These are phyloP conservation scores for Kernera saxatilis DNA, from an alignment of 345 rosid species.

Conservation along the genomic window DNA sequence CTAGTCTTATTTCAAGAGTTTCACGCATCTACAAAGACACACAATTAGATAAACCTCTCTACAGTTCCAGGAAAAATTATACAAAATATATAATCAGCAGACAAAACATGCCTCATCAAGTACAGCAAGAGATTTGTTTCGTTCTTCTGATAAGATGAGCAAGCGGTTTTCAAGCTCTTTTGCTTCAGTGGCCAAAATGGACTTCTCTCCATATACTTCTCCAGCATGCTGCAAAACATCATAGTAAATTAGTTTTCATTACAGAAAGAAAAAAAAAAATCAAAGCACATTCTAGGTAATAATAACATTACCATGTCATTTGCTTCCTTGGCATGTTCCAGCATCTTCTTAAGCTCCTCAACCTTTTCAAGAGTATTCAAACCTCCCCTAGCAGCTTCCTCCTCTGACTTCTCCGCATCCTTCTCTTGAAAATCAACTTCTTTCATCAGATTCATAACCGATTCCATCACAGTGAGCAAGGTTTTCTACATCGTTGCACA, in stretches of 20 bases:
- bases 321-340: slow-evolving; percentile 62
- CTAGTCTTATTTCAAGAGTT: slow-evolving; percentile 53
- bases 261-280: not conserved
- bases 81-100: not conserved
- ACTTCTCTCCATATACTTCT: slow-evolving; percentile 85
- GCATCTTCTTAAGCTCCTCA: slow-evolving; percentile 59
- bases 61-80: not conserved
- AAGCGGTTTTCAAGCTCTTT: slow-evolving; percentile 80
- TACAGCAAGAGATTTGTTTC: slow-evolving; percentile 59
- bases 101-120: slow-evolving; percentile 55
- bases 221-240: slow-evolving; percentile 67
- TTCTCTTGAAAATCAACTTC: slow-evolving; percentile 66
- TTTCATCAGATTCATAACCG: slow-evolving; percentile 53
- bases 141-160: slow-evolving; percentile 59
- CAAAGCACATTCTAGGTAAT: not conserved
- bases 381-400: slow-evolving; percentile 63
- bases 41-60: not conserved
- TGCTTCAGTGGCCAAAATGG: slow-evolving; percentile 71
- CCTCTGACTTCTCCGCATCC: slow-evolving; percentile 60
- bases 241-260: not conserved
- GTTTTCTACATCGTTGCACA: slow-evolving; percentile 46
- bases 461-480: slow-evolving; percentile 59
- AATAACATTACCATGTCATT: slow-evolving; percentile 59
- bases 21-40: slow-evolving; percentile 51
- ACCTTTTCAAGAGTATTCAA: slow-evolving; percentile 45